Evolutionary conservation across 2,329 filamentous ascomycete species (phyloP).

Genomic region (Monosporascus ibericus): DNA sequence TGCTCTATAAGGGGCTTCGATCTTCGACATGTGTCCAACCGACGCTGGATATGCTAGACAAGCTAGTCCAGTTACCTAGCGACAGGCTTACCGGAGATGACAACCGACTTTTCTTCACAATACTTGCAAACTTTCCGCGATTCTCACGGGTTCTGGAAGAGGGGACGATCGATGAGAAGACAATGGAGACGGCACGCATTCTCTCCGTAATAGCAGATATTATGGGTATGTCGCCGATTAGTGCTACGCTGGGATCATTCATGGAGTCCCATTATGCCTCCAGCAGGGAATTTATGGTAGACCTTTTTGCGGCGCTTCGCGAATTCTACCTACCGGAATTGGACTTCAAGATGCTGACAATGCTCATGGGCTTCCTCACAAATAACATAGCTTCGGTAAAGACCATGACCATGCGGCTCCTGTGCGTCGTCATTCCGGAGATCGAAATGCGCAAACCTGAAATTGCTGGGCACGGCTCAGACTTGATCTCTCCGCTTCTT

Average conservation of each 20-base stretch:
- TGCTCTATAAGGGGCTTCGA: constrained; percentile 87
- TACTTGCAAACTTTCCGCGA: constrained; percentile 87
- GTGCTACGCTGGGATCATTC: constrained; percentile 64
- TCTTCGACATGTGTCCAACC: constrained; percentile 77
- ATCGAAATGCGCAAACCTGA: constrained; percentile 91
- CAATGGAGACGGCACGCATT: constrained; percentile 58
- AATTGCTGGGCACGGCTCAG: constrained; percentile 84
- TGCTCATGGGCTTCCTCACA: constrained; percentile 84
- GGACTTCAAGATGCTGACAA: constrained; percentile 81
- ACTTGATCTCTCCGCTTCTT: constrained; percentile 88
- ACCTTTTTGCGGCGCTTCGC: constrained; percentile 67
- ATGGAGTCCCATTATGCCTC: constrained; percentile 59
- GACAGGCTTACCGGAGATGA: constrained; percentile 78
- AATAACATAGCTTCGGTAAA: constrained; percentile 89
- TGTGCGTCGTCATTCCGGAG: constrained; percentile 78
- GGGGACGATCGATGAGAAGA: constrained; percentile 46
- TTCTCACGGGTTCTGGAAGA: constrained; percentile 77
- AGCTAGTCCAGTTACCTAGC: constrained; percentile 70
- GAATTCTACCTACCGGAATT: constrained; percentile 74
- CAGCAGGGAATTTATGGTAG: constrained; percentile 68
- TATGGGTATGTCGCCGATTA: constrained; percentile 63
- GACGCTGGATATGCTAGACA: constrained; percentile 72
- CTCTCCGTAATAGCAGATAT: constrained; percentile 68
- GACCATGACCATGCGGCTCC: constrained; percentile 83
- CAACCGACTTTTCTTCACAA: constrained; percentile 72